phyloP scores from a whole-genome alignment of 129 eudicot genomes.

The Smallanthus sonchifolius region DNA sequence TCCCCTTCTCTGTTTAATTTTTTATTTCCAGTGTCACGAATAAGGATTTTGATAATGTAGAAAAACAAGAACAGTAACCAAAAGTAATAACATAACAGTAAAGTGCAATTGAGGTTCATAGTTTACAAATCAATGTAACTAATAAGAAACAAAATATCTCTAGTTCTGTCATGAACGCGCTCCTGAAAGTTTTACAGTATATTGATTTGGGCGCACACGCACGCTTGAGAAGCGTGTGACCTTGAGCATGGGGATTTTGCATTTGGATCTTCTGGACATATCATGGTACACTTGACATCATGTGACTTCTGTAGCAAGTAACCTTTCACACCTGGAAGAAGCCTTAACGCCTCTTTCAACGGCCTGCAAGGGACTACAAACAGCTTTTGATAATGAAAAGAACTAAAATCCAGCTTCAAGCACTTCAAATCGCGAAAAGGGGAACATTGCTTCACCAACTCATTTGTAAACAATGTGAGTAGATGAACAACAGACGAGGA shows the following conservation, averaged over 20 bases:
- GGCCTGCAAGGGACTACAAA: neutral
- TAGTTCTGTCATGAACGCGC: neutral
- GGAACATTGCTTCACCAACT: neutral
- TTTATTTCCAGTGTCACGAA: no score
- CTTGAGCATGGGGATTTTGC: neutral
- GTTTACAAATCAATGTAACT: neutral
- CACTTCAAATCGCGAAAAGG: constrained; percentile 8
- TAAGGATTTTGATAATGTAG: no score
- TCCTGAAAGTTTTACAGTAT: neutral
- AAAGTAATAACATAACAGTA: no score
- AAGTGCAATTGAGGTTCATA: neutral
- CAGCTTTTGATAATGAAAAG: neutral
- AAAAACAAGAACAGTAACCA: no score
- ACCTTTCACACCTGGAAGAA: neutral
- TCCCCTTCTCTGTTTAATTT: no score
- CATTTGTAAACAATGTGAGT: neutral
- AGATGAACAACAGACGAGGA: neutral
- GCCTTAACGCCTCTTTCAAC: neutral
- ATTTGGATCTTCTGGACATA: neutral
- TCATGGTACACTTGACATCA: neutral
- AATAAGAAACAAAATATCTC: neutral
- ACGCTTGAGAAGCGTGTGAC: neutral
- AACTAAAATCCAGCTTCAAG: neutral
- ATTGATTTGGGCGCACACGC: neutral
- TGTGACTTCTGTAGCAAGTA: constrained; percentile 13